Conservation (phyloP, 2,329 filamentous ascomycete species). For the Trichoderma oligosporum region DNA sequence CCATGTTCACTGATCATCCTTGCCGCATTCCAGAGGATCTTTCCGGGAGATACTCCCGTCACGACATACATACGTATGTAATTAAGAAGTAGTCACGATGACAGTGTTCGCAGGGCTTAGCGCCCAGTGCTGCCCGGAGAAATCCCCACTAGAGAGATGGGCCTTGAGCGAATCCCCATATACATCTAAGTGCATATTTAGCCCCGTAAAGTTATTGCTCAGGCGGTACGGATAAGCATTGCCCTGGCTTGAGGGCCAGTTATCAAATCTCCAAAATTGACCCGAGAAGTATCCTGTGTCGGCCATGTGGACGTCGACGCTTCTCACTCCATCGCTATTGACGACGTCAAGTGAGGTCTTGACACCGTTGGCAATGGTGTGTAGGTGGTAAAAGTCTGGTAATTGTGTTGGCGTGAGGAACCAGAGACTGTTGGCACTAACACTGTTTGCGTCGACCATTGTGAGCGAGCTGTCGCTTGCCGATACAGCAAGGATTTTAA, state of each 20-base stretch:
- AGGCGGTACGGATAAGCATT: not conserved
- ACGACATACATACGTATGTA: not conserved
- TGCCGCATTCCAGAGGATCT: too few species aligned
- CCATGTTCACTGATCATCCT: too few species aligned
- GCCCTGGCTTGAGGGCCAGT: not conserved
- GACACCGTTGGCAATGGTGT: not conserved
- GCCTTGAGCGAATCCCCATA: not conserved
- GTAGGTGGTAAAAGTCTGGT: not conserved
- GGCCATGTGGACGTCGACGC: not conserved
- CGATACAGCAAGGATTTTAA: not conserved
- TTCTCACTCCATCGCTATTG: not conserved
- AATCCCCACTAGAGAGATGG: not conserved
- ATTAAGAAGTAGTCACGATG: not conserved
- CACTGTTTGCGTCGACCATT: not conserved
- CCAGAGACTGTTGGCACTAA: not conserved
- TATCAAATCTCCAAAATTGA: not conserved
- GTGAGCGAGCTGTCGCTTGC: not conserved
- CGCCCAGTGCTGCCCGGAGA: not conserved
- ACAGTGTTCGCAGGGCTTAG: not conserved
- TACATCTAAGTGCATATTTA: not conserved
- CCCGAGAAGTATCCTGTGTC: slow-evolving; percentile 1
- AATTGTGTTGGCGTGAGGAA: not conserved
- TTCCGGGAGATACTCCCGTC: too few species aligned
- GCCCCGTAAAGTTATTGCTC: slow-evolving; percentile 5
- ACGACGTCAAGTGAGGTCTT: not conserved